Evolutionary conservation across 2,329 filamentous ascomycete genomes (phyloP), one percentile per base, ranked within the genome.

Genomic region (Dendryphion nanum): DNA sequence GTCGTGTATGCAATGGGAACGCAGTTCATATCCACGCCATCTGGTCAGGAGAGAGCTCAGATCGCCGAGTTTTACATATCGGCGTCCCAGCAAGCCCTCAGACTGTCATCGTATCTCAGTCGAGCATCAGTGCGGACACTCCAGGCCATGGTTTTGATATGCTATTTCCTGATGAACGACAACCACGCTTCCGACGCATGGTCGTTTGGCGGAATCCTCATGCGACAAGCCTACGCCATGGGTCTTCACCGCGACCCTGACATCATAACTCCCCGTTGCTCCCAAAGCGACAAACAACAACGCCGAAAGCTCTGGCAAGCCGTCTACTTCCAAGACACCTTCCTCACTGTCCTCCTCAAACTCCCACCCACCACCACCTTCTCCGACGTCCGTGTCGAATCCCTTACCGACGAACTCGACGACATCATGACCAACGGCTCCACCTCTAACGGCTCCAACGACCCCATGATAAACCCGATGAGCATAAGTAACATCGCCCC

Each of bases 131-230:
- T 89, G 34, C 73, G 81, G 17, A 86, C 85, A 1, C 80, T 90
- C 20, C 85, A 89, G 62, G 81, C 86, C 30, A 90, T 90, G 85
- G 82, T 89, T 0, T 67, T 91, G n/a, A 81, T 89, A 42, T 82
- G 82, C 0, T 90, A 90, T 57, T 91, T 91, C 51, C 72, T 91
- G 23, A 89, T 90, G 70, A 91, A 91, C 53, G 86, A 91, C 62
- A 89, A 89, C 53, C 86, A 90, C 53, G 85, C 85, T 4, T 86
- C 83, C 0, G 86, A 91, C 58, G 86, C 86, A 1, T 91, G 86
- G 82, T 83, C 85, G 0, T 91, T 89, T 70, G 84, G 83, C 0
- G 86, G 86, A 5, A 83, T 91, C 18, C 64, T 89, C 16, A 82
- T 88, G 47, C 76, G 86, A 18, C 86, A 91, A 63, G 81, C 86